These are phyloP conservation scores for Oryza glumipatula DNA, from an alignment of 176 grass and related monocot species.

Conservation along the genomic window DNA sequence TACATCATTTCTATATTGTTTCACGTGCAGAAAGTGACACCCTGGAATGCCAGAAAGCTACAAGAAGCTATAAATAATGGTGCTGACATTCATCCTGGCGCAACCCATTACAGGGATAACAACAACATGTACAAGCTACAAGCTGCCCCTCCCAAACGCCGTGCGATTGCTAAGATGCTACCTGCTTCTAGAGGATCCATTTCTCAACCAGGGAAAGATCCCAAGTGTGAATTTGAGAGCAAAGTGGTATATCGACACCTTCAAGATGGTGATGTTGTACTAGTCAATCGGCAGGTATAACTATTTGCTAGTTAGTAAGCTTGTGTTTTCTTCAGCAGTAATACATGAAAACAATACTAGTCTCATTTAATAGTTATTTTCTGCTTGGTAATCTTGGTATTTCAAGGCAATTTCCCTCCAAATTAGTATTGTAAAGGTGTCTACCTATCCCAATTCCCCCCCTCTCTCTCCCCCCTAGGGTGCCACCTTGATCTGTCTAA, in stretches of 20 bases:
- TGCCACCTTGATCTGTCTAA: neutral
- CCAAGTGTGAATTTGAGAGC: constrained; percentile 71
- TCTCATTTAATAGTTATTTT: constrained; percentile 20
- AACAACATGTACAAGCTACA: constrained; percentile 65
- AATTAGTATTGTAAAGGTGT: neutral
- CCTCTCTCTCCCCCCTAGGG: neutral
- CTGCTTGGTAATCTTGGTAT: constrained; percentile 6
- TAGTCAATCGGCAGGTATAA: constrained; percentile 94
- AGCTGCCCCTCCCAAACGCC: constrained; percentile 44
- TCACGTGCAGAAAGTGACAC: constrained; percentile 70
- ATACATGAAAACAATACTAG: neutral
- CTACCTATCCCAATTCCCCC: neutral
- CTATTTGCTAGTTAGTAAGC: neutral
- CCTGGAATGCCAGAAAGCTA: constrained; percentile 77
- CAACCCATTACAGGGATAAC: constrained; percentile 79
- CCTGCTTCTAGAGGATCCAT: constrained; percentile 60
- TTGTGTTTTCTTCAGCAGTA: constrained; percentile 21
- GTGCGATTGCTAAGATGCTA: constrained; percentile 56
- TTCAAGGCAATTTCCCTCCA: neutral
- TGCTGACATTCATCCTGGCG: constrained; percentile 80
- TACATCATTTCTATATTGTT: constrained; percentile 1
- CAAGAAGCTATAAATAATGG: constrained; percentile 75
- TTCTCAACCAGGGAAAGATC: constrained; percentile 67
- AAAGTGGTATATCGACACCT: constrained; percentile 92
- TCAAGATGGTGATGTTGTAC: constrained; percentile 85